Conservation (phyloP, 306 rosid genomes). For the Dalbergia cochinchinensis region DNA sequence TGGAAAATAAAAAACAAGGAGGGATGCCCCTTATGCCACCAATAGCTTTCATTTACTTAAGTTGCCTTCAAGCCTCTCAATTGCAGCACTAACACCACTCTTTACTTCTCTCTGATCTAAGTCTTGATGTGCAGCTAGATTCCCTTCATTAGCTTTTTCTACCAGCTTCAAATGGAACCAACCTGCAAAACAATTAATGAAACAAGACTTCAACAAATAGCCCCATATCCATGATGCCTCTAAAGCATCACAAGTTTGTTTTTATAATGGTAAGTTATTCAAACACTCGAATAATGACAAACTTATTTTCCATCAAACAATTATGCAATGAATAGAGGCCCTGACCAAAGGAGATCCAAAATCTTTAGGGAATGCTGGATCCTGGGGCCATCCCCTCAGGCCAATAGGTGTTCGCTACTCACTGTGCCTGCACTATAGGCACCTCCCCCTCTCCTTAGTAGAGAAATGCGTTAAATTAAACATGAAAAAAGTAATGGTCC, state of each 20-base stretch:
- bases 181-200: conserved; percentile 62
- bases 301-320: too few relatives aligned
- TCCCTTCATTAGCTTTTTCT: conserved; percentile 83
- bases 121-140: conserved; percentile 45
- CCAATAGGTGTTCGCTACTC: too few relatives aligned
- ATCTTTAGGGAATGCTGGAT: too few relatives aligned
- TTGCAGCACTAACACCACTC: conserved; percentile 87
- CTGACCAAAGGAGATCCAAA: too few relatives aligned
- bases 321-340: too few relatives aligned
- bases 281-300: conserved; percentile 13
- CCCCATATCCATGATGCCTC: conserved; percentile 20
- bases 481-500: too few relatives aligned
- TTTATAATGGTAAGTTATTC: conserved; percentile 12
- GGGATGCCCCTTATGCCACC: background rate
- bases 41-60: conserved; percentile 63
- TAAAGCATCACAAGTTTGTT: background rate
- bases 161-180: conserved; percentile 91
- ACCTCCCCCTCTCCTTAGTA: too few relatives aligned
- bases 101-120: conserved; percentile 60
- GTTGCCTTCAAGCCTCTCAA: conserved; percentile 85
- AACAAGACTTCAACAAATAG: conserved; percentile 35
- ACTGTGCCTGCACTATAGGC: too few relatives aligned
- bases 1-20: conserved; percentile 20
- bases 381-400: too few relatives aligned
- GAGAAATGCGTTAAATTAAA: too few relatives aligned